These are phyloP conservation scores for Fusarium secorum DNA, from an alignment of 2,329 filamentous ascomycete species.

Conservation along the genomic window DNA sequence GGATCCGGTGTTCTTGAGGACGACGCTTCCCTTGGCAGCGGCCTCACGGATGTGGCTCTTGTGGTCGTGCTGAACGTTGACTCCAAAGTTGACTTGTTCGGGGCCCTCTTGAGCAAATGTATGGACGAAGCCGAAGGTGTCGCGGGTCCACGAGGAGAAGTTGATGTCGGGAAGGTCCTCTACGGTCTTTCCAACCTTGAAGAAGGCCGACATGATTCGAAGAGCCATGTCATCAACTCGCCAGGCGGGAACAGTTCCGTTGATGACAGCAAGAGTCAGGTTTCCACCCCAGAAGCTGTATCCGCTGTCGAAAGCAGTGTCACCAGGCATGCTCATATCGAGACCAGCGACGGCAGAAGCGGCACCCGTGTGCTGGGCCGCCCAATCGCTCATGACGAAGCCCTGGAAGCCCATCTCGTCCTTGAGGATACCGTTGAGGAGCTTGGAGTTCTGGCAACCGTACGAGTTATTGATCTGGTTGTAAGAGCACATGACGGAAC, in stretches of 20 bases:
- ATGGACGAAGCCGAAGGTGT: constrained; percentile 77
- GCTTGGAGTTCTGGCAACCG: constrained; percentile 78
- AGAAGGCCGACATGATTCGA: constrained; percentile 77
- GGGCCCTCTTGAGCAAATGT: constrained; percentile 66
- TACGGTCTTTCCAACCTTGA: constrained; percentile 68
- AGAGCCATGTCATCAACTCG: constrained; percentile 91
- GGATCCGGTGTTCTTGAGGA: constrained; percentile 83
- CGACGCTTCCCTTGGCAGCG: constrained; percentile 81
- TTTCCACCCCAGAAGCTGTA: constrained; percentile 84
- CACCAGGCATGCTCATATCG: constrained; percentile 91
- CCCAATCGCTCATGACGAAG: constrained; percentile 83
- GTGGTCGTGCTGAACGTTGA: constrained; percentile 84
- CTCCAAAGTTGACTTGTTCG: constrained; percentile 77
- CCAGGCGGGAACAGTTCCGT: constrained; percentile 88
- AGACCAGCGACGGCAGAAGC: constrained; percentile 74
- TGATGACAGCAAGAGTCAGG: constrained; percentile 84
- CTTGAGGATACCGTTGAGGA: constrained; percentile 80
- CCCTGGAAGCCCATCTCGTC: constrained; percentile 83
- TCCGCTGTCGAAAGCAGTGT: constrained; percentile 78
- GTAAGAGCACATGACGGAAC: constrained; percentile 73
- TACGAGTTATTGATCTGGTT: constrained; percentile 84
- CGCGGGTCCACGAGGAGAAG: constrained; percentile 86
- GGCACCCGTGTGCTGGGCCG: constrained; percentile 75
- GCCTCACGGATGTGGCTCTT: constrained; percentile 75
- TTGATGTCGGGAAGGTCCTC: constrained; percentile 66